A percentile compares a stretch with the other conserved stretches of the same genome.
phyloP scores from a whole-genome alignment of 78 protist species.

The Polysphondylium violaceum region DNA sequence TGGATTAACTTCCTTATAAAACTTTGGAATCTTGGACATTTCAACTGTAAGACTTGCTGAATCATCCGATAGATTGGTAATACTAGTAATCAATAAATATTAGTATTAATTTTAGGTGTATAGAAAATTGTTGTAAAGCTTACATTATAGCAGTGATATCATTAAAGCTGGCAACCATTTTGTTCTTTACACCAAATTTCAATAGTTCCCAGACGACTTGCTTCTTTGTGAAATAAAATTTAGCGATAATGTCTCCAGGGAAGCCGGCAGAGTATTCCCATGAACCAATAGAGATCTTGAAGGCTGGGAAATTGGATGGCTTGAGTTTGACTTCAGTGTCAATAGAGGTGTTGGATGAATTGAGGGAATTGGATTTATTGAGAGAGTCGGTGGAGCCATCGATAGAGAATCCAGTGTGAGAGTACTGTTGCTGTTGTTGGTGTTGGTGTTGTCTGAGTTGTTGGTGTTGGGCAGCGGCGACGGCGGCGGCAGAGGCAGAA shows the following conservation, averaged over 20 bases:
- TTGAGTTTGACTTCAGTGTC: slow-evolving; percentile 22
- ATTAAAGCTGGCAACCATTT: slow-evolving; percentile 26
- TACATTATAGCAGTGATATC: slow-evolving; percentile 54
- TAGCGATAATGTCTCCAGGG: slow-evolving; percentile 21
- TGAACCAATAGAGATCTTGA: slow-evolving; percentile 24
- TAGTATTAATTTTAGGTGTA: neutral
- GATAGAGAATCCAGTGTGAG: neutral
- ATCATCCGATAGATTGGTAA: slow-evolving; percentile 11
- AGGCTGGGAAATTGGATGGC: slow-evolving; percentile 53
- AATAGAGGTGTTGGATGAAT: neutral
- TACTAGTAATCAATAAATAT: neutral
- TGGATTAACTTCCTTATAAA: slow-evolving; percentile 63
- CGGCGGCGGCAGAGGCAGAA: neutral
- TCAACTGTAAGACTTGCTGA: neutral
- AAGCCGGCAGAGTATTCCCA: slow-evolving; percentile 30
- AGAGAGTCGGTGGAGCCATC: neutral
- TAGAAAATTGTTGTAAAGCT: neutral
- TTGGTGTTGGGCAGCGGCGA: neutral
- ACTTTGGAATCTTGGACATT: slow-evolving; percentile 35
- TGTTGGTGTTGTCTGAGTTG: neutral
- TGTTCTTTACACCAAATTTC: slow-evolving; percentile 23
- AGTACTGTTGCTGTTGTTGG: neutral
- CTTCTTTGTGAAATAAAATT: slow-evolving; percentile 63
- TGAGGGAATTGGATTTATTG: neutral
- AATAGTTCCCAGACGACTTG: slow-evolving; percentile 68